phyloP scores from a whole-genome alignment of 2,329 filamentous ascomycete species.

The Microsporum audouinii region DNA sequence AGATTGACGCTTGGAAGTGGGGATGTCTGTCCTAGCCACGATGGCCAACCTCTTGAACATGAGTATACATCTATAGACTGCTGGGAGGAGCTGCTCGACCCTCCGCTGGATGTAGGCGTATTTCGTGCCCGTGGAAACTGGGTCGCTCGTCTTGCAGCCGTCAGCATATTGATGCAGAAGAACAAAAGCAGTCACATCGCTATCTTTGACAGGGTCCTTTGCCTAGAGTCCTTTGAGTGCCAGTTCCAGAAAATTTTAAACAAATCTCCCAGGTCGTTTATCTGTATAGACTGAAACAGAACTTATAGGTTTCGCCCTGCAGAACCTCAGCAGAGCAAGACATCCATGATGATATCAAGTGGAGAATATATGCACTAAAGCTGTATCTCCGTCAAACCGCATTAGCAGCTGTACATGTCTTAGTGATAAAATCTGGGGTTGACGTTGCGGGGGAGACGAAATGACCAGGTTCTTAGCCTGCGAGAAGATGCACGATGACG shows the following conservation, averaged over 20 bases:
- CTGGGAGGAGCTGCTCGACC: constrained; percentile 14
- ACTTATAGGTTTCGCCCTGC: background rate
- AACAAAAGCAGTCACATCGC: background rate
- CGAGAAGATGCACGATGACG: no score
- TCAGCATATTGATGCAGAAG: background rate
- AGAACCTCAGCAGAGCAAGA: no score
- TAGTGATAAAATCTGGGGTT: background rate
- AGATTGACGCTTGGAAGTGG: background rate
- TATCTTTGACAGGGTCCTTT: background rate
- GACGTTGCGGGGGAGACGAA: no score
- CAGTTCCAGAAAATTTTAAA: background rate
- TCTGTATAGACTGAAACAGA: background rate
- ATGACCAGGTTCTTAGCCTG: no score
- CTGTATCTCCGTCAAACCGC: background rate
- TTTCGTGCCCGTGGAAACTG: constrained; percentile 13
- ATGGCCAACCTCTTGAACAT: background rate
- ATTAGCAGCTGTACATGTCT: background rate
- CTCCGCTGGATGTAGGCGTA: constrained; percentile 5
- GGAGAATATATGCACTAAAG: background rate
- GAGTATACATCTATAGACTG: constrained; percentile 8
- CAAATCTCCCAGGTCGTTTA: background rate
- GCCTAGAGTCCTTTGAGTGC: background rate
- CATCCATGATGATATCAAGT: no score
- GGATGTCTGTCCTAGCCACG: background rate
- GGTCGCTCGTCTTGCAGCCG: constrained; percentile 10